Conservation (phyloP, 352 stramenopile genomes). For the Phytophthora macrochlamydospora region DNA sequence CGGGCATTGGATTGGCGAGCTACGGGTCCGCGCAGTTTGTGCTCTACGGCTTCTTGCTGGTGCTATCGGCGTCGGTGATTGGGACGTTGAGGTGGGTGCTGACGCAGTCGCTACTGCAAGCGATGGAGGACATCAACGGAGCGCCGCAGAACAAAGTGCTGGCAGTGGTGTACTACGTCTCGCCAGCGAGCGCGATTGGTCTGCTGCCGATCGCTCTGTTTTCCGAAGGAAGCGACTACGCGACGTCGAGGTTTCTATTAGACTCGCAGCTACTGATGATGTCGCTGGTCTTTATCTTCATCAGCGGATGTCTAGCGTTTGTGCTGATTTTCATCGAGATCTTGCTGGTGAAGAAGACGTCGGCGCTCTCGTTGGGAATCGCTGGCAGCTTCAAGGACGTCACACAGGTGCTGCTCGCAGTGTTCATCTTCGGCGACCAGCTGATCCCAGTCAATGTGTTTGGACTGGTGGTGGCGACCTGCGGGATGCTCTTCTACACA, state of each 20-base stretch:
- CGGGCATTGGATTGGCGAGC: slow-evolving; percentile 72
- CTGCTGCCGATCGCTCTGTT: slow-evolving; percentile 72
- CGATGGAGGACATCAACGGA: slow-evolving; percentile 54
- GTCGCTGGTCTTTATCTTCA: slow-evolving; percentile 68
- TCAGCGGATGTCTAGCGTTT: slow-evolving; percentile 73
- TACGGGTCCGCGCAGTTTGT: slow-evolving; percentile 82
- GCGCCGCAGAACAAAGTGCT: slow-evolving; percentile 60
- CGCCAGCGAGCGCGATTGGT: slow-evolving; percentile 67
- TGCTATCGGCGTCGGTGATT: slow-evolving; percentile 70
- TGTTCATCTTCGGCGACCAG: slow-evolving; percentile 77
- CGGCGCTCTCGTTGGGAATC: slow-evolving; percentile 78
- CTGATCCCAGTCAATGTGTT: slow-evolving; percentile 68
- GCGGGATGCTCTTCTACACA: slow-evolving; percentile 80
- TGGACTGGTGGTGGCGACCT: slow-evolving; percentile 71
- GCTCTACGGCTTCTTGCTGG: slow-evolving; percentile 68
- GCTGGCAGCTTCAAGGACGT: slow-evolving; percentile 85
- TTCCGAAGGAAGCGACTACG: slow-evolving; percentile 52
- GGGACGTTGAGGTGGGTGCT: slow-evolving; percentile 82
- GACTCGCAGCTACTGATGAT: slow-evolving; percentile 53
- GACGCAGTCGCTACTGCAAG: slow-evolving; percentile 80
- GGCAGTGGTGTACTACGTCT: slow-evolving; percentile 86
- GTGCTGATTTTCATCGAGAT: slow-evolving; percentile 86
- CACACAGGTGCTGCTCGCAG: slow-evolving; percentile 75
- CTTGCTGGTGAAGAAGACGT: slow-evolving; percentile 82
- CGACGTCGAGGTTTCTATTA: slow-evolving; percentile 62